phyloP scores from a whole-genome alignment of 805 yeast species.

The Zygoascus flipseniorum region DNA sequence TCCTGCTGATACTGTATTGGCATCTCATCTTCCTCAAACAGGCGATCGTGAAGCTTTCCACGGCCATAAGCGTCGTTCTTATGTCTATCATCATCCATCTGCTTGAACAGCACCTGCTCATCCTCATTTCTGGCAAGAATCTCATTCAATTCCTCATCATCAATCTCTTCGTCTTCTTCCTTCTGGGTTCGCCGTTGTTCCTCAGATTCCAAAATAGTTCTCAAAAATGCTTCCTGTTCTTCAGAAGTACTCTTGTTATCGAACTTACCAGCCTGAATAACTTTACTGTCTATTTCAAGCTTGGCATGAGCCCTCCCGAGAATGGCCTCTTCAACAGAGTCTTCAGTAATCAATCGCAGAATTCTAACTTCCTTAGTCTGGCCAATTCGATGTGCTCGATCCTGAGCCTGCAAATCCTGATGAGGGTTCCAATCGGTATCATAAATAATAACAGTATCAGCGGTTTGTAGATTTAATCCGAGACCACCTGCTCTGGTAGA shows the following conservation, averaged over 20 bases:
- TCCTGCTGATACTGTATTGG: slow-evolving; percentile 68
- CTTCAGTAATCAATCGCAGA: slow-evolving; percentile 80
- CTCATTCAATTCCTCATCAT: slow-evolving; percentile 81
- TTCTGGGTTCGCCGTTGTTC: slow-evolving; percentile 43
- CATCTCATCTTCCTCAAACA: slow-evolving; percentile 60
- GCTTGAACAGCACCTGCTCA: slow-evolving; percentile 54
- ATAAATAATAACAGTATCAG: slow-evolving; percentile 93
- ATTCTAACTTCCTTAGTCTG: slow-evolving; percentile 96
- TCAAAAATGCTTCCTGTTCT: slow-evolving; percentile 89
- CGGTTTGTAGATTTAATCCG: slow-evolving; percentile 91
- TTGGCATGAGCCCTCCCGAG: slow-evolving; percentile 88
- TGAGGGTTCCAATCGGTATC: slow-evolving; percentile 99
- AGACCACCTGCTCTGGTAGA: slow-evolving; percentile 98
- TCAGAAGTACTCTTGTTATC: slow-evolving; percentile 95
- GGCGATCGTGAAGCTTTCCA: slow-evolving; percentile 36
- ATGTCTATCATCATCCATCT: slow-evolving; percentile 54
- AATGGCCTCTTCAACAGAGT: slow-evolving; percentile 90
- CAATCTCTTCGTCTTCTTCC: slow-evolving; percentile 64
- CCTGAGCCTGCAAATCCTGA: slow-evolving; percentile 98
- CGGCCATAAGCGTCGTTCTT: slow-evolving; percentile 33
- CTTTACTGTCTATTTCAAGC: slow-evolving; percentile 94
- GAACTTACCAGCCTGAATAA: slow-evolving; percentile 96
- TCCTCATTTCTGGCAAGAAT: slow-evolving; percentile 72
- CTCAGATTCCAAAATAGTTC: slow-evolving; percentile 81
- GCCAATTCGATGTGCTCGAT: slow-evolving; percentile 97